A percentile compares a stretch with the other conserved stretches of the same genome.
Evolutionary conservation across 257 asterid genomes (phyloP).

Genomic region (Nicotiana obtusifolia): DNA sequence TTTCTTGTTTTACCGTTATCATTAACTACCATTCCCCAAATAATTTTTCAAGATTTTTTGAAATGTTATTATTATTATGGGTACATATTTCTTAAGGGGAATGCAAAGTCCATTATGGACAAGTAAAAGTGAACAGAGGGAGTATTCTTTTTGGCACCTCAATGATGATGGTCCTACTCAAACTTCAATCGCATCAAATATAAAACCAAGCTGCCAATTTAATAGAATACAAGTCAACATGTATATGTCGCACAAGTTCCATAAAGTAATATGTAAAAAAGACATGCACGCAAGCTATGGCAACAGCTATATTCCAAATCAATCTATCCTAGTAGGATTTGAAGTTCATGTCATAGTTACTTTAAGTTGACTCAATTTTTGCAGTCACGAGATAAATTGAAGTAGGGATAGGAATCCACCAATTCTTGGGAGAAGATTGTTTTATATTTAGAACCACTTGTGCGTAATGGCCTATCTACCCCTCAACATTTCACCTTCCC

Average conservation of each 20-base stretch:
- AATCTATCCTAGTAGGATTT: neutral
- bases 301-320: neutral
- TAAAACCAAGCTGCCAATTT: neutral
- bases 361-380: neutral
- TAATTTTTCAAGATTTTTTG: too few relatives aligned
- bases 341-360: neutral
- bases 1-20: too few relatives aligned
- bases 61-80: too few relatives aligned
- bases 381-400: neutral
- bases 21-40: too few relatives aligned
- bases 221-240: neutral
- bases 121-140: too few relatives aligned
- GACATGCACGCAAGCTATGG: neutral
- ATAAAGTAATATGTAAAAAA: neutral
- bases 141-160: neutral
- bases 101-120: too few relatives aligned
- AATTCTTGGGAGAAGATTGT: neutral
- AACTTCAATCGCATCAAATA: neutral
- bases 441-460: neutral
- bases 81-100: too few relatives aligned
- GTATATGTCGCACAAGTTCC: neutral
- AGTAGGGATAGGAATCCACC: neutral
- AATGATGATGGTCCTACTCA: neutral
- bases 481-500: neutral
- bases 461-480: neutral